These are phyloP conservation scores for Fusarium poae DNA, from an alignment of 2,329 filamentous ascomycete genomes.

Conservation along the genomic window DNA sequence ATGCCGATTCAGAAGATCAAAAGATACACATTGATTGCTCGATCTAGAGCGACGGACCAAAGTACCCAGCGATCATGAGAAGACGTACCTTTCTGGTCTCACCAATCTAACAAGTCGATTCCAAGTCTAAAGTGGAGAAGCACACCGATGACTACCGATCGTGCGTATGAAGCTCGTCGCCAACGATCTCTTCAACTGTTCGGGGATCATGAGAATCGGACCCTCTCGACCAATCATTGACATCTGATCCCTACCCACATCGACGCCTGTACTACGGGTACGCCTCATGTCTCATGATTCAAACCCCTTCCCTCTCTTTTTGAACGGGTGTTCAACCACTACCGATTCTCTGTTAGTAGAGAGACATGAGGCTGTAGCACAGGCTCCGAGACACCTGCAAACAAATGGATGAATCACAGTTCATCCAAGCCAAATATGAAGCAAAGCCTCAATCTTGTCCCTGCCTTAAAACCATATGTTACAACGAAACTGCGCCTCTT, in stretches of 20 bases:
- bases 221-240: constrained; percentile 14
- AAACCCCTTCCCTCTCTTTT: constrained; percentile 3
- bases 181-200: constrained; percentile 43
- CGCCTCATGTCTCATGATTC: constrained; percentile 11
- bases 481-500: neutral
- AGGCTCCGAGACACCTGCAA: neutral
- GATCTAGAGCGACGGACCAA: constrained; percentile 25
- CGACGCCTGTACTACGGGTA: constrained; percentile 13
- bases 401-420: neutral
- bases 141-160: constrained; percentile 41
- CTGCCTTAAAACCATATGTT: neutral
- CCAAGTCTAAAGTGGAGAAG: constrained; percentile 12
- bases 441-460: neutral
- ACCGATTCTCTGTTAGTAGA: neutral
- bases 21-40: constrained; percentile 22
- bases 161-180: constrained; percentile 31
- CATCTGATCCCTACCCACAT: constrained; percentile 9
- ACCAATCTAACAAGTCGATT: constrained; percentile 26
- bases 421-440: neutral
- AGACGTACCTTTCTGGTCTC: neutral
- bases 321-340: neutral
- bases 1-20: constrained; percentile 12
- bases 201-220: constrained; percentile 36
- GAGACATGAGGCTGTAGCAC: constrained; percentile 4
- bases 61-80: constrained; percentile 27